Conservation (phyloP, 2,329 filamentous ascomycete genomes). For the Parastagonospora nodorum region DNA sequence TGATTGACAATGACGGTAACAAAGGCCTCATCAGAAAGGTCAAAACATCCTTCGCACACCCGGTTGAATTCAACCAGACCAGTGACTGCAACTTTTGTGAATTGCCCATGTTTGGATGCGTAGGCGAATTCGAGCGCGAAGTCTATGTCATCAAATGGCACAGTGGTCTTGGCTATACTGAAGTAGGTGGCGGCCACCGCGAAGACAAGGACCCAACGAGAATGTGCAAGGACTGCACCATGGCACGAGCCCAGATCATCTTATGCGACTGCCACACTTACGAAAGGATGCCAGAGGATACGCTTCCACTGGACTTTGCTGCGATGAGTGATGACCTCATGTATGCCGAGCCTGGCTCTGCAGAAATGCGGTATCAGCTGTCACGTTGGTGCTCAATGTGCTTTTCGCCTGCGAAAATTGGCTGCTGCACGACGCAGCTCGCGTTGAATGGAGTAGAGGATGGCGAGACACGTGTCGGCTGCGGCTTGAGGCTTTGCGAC, state of each 20-base stretch:
- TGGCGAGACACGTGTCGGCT: conserved; percentile 19
- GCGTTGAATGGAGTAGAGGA: conserved; percentile 7
- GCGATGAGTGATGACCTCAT: conserved; percentile 15
- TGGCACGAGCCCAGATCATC: conserved; percentile 27
- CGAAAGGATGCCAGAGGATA: background rate
- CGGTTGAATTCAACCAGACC: conserved; percentile 40
- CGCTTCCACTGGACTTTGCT: conserved; percentile 7
- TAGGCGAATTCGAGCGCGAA: conserved; percentile 43
- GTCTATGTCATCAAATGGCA: conserved; percentile 44
- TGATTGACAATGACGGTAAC: conserved; percentile 34
- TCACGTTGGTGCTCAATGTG: conserved; percentile 40
- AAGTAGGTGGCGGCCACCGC: conserved; percentile 47
- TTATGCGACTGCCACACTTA: conserved; percentile 25
- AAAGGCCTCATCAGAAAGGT: conserved; percentile 36
- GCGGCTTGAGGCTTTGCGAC: conserved; percentile 33
- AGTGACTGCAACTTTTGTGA: conserved; percentile 50
- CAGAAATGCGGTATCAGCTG: conserved; percentile 16
- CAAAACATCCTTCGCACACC: conserved; percentile 49
- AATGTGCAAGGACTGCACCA: conserved; percentile 33
- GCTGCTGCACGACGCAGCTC: conserved; percentile 15
- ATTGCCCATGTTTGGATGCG: conserved; percentile 46
- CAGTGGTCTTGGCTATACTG: conserved; percentile 44
- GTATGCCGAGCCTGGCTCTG: conserved; percentile 10
- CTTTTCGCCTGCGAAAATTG: conserved; percentile 25
- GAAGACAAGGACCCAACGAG: conserved; percentile 23